Evolutionary conservation across 257 asterid species (phyloP).

Genomic region (Voacanga thouarsii): DNA sequence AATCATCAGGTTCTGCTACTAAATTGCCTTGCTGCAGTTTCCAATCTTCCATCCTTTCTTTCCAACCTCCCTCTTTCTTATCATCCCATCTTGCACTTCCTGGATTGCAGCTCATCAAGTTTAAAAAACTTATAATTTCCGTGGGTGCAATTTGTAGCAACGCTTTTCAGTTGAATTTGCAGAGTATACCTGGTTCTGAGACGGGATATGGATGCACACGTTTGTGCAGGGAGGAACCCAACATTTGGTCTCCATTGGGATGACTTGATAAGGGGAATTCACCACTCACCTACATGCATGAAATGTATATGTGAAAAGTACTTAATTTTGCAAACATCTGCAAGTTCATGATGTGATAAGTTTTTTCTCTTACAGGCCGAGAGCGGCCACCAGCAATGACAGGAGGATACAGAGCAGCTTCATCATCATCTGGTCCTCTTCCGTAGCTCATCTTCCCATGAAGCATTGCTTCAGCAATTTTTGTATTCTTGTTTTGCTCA

Average conservation of each 20-base stretch:
- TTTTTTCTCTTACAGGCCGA: slow-evolving; percentile 44
- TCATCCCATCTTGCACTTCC: slow-evolving; percentile 91
- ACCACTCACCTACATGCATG: slow-evolving; percentile 65
- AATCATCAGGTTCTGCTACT: slow-evolving; percentile 64
- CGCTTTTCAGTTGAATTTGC: background rate
- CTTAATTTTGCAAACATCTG: background rate
- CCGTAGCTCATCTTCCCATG: slow-evolving; percentile 98
- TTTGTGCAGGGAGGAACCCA: slow-evolving; percentile 69
- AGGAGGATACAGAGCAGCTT: slow-evolving; percentile 66
- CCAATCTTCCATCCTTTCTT: slow-evolving; percentile 98
- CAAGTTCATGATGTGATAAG: background rate
- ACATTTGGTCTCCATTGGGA: slow-evolving; percentile 71
- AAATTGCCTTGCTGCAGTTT: slow-evolving; percentile 80
- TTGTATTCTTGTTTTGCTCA: slow-evolving; percentile 58
- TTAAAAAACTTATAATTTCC: background rate
- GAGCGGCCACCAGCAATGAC: slow-evolving; percentile 79
- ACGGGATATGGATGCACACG: slow-evolving; percentile 78
- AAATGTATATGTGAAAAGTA: background rate
- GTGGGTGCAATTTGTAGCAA: background rate
- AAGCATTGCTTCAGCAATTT: slow-evolving; percentile 78
- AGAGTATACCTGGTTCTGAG: slow-evolving; percentile 49
- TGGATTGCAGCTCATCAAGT: slow-evolving; percentile 20
- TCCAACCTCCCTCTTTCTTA: slow-evolving; percentile 76
- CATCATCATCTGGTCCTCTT: slow-evolving; percentile 88
- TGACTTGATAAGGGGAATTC: slow-evolving; percentile 60